Evolutionary conservation across 306 rosid species (phyloP).

Genomic region (Casuarina cunninghamiana): DNA sequence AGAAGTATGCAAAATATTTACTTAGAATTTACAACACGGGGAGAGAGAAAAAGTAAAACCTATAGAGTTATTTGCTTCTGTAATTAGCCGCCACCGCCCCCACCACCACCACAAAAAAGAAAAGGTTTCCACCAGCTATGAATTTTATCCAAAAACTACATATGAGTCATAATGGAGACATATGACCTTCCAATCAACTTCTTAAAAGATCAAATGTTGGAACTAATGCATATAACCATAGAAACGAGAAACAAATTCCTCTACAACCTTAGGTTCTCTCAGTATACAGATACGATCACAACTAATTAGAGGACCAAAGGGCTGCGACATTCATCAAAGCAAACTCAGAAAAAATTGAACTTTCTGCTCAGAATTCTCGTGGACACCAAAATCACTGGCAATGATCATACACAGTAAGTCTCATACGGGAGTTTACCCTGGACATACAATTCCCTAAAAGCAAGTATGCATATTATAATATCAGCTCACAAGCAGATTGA

Average conservation of each 20-base stretch:
- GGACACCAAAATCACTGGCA: no score
- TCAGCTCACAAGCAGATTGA: not conserved
- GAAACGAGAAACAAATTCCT: not conserved
- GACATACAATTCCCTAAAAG: no score
- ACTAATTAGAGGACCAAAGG: not conserved
- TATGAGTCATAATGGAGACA: not conserved
- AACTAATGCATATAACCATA: not conserved
- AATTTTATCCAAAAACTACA: not conserved
- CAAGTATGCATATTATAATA: no score
- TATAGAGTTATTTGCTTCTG: not conserved
- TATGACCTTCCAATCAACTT: not conserved
- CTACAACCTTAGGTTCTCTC: not conserved
- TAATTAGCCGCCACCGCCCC: not conserved
- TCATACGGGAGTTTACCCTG: no score
- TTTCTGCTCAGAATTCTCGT: not conserved
- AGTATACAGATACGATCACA: not conserved
- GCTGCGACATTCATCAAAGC: not conserved
- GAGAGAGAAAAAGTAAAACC: not conserved
- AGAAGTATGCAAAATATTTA: not conserved
- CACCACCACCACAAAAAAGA: not conserved
- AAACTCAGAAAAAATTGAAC: not conserved
- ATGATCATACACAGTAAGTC: no score
- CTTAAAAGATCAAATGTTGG: not conserved
- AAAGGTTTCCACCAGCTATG: not conserved
- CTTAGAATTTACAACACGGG: not conserved